Conservation (phyloP, 2,329 filamentous ascomycete species). For the Scolecobasidium constrictum region DNA sequence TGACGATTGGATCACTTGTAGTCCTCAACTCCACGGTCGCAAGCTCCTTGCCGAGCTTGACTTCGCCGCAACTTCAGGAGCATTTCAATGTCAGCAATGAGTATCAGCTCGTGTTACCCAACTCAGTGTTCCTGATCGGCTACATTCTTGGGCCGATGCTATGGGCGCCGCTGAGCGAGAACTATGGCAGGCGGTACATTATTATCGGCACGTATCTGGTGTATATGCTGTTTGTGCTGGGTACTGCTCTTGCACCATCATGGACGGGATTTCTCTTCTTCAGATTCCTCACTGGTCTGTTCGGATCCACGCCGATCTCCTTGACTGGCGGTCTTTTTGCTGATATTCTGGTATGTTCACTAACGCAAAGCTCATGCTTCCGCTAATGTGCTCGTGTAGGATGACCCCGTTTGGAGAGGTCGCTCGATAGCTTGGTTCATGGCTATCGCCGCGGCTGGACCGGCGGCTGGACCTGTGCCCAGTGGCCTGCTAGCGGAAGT, state of each 20-base stretch:
- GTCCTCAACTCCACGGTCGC: too few relatives aligned
- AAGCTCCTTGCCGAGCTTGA: too few relatives aligned
- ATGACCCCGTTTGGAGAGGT: background rate
- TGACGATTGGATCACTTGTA: too few relatives aligned
- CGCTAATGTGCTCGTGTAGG: too few relatives aligned
- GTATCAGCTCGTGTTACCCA: slow-evolving; percentile 15
- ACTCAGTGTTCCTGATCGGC: slow-evolving; percentile 17
- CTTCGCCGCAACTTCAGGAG: too few relatives aligned
- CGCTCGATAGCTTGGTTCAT: slow-evolving; percentile 5
- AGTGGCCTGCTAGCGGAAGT: slow-evolving; percentile 18
- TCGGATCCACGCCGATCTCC: slow-evolving; percentile 23
- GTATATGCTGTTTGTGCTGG: slow-evolving; percentile 42
- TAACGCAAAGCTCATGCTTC: slow-evolving; percentile 21
- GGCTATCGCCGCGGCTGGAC: background rate
- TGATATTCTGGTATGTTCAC: slow-evolving; percentile 22
- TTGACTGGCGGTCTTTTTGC: slow-evolving; percentile 31
- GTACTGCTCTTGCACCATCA: slow-evolving; percentile 42
- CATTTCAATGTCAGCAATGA: slow-evolving; percentile 14
- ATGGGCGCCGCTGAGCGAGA: slow-evolving; percentile 64
- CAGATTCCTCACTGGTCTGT: slow-evolving; percentile 38
- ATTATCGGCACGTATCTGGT: slow-evolving; percentile 55
- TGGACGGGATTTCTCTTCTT: slow-evolving; percentile 59
- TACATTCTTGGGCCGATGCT: slow-evolving; percentile 62
- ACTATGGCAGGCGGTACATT: slow-evolving; percentile 57
- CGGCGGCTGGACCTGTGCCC: background rate